Evolutionary conservation across 352 stramenopile genomes (phyloP).

Genomic region (Globisporangium abappressorium): DNA sequence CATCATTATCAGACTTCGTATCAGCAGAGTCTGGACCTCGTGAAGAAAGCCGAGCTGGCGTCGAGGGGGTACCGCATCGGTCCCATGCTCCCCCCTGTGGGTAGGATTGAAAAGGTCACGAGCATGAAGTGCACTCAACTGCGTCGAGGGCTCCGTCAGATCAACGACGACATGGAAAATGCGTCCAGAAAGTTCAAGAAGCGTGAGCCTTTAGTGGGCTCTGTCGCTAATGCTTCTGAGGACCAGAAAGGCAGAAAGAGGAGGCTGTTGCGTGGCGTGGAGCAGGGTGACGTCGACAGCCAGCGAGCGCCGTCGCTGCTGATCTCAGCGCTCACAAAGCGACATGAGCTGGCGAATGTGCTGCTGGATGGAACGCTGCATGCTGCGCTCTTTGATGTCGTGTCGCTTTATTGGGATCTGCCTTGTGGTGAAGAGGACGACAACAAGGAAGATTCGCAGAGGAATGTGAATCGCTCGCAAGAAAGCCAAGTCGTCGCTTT

Average conservation of each 20-base stretch:
- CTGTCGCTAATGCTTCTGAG: background rate
- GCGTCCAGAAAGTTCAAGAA: conserved; percentile 2
- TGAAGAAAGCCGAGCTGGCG: conserved; percentile 62
- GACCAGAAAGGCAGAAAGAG: background rate
- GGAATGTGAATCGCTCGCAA: background rate
- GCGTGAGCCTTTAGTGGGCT: background rate
- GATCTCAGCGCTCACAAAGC: conserved; percentile 48
- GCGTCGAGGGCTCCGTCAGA: conserved; percentile 30
- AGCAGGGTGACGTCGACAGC: conserved; percentile 1
- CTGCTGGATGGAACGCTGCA: conserved; percentile 38
- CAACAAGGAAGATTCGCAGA: conserved; percentile 14
- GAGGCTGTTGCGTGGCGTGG: background rate
- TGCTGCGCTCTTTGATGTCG: conserved; percentile 17
- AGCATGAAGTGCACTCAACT: conserved; percentile 38
- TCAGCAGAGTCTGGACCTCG: conserved; percentile 29
- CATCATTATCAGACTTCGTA: conserved; percentile 23
- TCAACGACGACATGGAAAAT: conserved; percentile 46
- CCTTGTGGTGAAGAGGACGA: background rate
- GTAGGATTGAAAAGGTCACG: conserved; percentile 36
- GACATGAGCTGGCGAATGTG: conserved; percentile 32
- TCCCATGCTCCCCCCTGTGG: conserved; percentile 42
- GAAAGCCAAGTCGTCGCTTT: background rate
- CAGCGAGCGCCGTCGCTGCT: conserved; percentile 47
- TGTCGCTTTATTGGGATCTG: conserved; percentile 16
- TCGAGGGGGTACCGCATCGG: conserved; percentile 53